Evolutionary conservation across 1,284 basidiomycete species (phyloP), one percentile per base, ranked within the genome.

Genomic region (Cutaneotrichosporon daszewskae): DNA sequence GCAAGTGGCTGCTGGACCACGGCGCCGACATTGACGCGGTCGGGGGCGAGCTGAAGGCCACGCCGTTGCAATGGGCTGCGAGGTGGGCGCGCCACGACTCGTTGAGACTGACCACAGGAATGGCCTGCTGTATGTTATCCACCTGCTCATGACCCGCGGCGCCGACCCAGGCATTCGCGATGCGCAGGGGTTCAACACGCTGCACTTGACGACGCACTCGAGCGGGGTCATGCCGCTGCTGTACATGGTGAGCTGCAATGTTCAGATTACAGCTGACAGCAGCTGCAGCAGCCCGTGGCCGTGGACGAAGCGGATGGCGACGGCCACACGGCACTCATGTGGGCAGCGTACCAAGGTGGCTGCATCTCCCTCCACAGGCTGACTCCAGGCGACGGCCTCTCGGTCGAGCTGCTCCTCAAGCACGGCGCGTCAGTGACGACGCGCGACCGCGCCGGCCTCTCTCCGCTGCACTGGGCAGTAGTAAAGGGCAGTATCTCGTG

Each of bases 391-490:
- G 95, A 99, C 61, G 91, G 89, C 1, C 79, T 98, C 18, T 91
- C 87, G 0, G 89, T 98, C 3, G 89, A 96, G 52, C 72, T 98
- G 25, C 72, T 99, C 16, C 77, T 99, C 40, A 81, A 84, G 45
- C 87, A 94, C 55, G 90, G 90, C 8, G 89, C 92, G 3, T 84
- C 81, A 43, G 76, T 84, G 1, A 80, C 81, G 50, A 72, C 83
- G 5, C 77, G 77, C 29, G 95, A 98, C 64, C 83, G 87, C 51
- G 72, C 79, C 0, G 91, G 91, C 0, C 76, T 99, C 41, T 82
- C 89, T 0, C 89, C 95, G 0, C 76, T 98, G 39, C 95, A 99
- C 66, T 99, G 95, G 95, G 92, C 91, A 1, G 92, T 95, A n/a
- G 94, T 98, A 11, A 82, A 91, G 51, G 95, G 94, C 7, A 95